Percentiles rank a stretch among this genome's conserved stretches.
These are phyloP conservation scores for Podospora appendiculata DNA, from an alignment of 495 filamentous ascomycete species.

Conservation along the genomic window DNA sequence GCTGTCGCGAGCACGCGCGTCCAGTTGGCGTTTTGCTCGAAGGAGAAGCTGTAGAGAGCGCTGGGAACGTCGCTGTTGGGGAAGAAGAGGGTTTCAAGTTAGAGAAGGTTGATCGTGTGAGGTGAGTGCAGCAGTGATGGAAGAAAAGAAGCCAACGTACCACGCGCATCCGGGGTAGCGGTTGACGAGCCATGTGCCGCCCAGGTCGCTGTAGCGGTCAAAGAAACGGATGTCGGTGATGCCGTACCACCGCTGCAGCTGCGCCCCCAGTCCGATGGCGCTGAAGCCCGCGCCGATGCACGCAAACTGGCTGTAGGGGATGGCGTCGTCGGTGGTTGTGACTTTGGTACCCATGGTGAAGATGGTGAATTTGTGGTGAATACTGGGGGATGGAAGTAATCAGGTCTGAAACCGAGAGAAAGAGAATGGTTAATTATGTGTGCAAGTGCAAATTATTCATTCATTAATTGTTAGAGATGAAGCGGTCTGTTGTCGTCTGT, in stretches of 20 bases:
- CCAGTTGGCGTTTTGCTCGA: slow-evolving; percentile 53
- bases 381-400: background rate
- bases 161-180: slow-evolving; percentile 50
- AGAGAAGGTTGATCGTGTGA: too few relatives aligned
- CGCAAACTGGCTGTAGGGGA: slow-evolving; percentile 25
- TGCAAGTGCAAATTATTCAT: too few relatives aligned
- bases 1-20: slow-evolving; percentile 46
- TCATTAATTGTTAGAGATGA: too few relatives aligned
- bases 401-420: too few relatives aligned
- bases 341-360: background rate
- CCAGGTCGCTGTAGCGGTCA: slow-evolving; percentile 52
- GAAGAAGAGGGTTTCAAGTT: too few relatives aligned
- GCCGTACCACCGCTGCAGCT: slow-evolving; percentile 49
- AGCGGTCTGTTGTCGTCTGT: too few relatives aligned
- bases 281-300: slow-evolving; percentile 59
- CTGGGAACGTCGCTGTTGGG: slow-evolving; percentile 27
- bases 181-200: slow-evolving; percentile 65
- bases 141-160: too few relatives aligned
- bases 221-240: slow-evolving; percentile 58
- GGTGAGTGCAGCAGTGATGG: too few relatives aligned
- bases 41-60: slow-evolving; percentile 55
- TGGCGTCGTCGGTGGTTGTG: background rate
- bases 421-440: too few relatives aligned
- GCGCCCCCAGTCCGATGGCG: slow-evolving; percentile 58
- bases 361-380: background rate